Evolutionary conservation across 768 basidiomycete genomes (phyloP).

Genomic region (Leccinum disarticulatum): DNA sequence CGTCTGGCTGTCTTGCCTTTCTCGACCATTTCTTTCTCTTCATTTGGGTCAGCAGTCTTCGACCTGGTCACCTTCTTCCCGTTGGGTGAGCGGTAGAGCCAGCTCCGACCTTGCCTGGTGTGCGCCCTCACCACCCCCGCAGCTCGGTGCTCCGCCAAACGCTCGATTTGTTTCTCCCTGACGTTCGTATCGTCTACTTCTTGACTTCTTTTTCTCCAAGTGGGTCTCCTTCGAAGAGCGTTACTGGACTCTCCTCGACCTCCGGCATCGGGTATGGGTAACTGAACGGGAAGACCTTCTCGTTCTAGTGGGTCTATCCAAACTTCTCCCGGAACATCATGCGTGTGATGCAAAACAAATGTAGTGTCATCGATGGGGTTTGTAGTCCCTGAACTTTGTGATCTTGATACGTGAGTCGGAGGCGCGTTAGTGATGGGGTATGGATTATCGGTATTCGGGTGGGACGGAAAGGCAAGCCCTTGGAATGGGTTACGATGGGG

Average conservation of each 20-base stretch:
- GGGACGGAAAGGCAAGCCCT: background rate
- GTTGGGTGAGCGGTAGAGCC: constrained; percentile 15
- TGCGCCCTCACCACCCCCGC: constrained; percentile 46
- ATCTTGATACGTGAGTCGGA: constrained; percentile 9
- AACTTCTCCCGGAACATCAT: constrained; percentile 47
- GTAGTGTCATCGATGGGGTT: constrained; percentile 6
- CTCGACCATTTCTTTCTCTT: background rate
- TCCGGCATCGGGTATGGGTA: constrained; percentile 21
- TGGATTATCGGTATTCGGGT: constrained; percentile 19
- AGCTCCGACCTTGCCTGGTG: constrained; percentile 33
- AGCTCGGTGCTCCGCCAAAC: constrained; percentile 36
- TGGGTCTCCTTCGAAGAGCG: constrained; percentile 19
- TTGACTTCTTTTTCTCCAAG: constrained; percentile 12
- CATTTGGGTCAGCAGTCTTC: background rate
- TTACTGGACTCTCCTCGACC: background rate
- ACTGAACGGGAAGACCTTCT: constrained; percentile 55
- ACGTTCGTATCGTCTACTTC: constrained; percentile 8
- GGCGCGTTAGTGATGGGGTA: constrained; percentile 9
- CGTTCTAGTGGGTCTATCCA: constrained; percentile 65
- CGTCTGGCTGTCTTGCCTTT: constrained; percentile 12
- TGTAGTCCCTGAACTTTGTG: constrained; percentile 2
- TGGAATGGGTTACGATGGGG: constrained; percentile 7
- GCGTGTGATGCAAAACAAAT: constrained; percentile 28
- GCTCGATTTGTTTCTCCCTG: constrained; percentile 25
- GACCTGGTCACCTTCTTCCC: background rate